These are phyloP conservation scores for Eimeria sp. DNA, from an alignment of 169 alveolate genomes.

Conservation along the genomic window DNA sequence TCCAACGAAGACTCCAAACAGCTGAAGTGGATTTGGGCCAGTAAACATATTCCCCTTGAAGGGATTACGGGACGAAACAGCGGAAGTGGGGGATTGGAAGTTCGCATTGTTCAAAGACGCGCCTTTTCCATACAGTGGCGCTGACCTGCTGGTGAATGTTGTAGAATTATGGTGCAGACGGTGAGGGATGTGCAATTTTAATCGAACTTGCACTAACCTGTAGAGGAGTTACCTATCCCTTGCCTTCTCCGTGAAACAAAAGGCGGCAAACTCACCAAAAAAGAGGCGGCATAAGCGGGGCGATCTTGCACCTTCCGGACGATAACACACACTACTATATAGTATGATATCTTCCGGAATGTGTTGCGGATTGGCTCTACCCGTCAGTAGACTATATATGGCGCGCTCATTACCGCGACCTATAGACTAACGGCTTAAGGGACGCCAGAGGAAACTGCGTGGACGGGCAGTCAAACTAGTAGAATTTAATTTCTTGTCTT, in stretches of 20 bases:
- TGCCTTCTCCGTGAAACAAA: neutral
- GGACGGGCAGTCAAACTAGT: too few species aligned
- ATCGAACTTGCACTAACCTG: neutral
- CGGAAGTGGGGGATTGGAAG: too few species aligned
- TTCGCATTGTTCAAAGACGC: neutral
- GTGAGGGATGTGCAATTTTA: neutral
- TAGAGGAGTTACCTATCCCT: neutral
- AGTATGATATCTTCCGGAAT: too few species aligned
- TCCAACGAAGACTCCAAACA: slow-evolving; percentile 81
- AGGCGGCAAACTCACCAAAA: too few species aligned
- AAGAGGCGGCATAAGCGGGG: neutral
- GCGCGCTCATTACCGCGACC: too few species aligned
- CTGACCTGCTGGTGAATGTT: neutral
- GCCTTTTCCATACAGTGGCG: neutral
- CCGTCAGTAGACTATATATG: too few species aligned
- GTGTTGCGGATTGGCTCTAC: too few species aligned
- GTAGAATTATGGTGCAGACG: neutral
- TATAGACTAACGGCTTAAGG: too few species aligned
- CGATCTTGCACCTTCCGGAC: neutral
- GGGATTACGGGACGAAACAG: neutral
- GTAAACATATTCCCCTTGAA: neutral
- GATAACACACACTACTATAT: too few species aligned
- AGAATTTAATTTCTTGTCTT: too few species aligned
- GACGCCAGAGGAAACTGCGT: too few species aligned
- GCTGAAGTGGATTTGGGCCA: slow-evolving; percentile 84